Evolutionary conservation across 2,329 filamentous ascomycete genomes (phyloP).

Genomic region (Aspergillus fijiensis): DNA sequence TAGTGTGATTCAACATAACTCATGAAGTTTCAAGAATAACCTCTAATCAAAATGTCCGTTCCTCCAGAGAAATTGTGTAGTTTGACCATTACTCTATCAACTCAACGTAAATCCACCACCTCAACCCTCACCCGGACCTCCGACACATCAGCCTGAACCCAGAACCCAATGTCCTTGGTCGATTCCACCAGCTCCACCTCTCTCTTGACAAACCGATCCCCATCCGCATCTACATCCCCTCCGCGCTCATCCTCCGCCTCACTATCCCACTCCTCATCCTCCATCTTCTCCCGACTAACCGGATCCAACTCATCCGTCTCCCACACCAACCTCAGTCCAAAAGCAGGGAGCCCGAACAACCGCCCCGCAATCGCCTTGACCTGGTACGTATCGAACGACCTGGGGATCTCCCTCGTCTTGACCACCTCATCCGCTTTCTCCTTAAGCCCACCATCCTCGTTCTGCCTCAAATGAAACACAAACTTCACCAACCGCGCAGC

Average conservation of each 20-base stretch:
- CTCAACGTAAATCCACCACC: slow-evolving; percentile 8
- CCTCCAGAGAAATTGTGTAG: too few species aligned
- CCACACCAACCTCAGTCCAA: slow-evolving; percentile 70
- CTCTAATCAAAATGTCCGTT: too few species aligned
- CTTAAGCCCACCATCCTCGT: not conserved
- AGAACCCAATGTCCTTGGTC: slow-evolving; percentile 78
- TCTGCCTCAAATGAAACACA: slow-evolving; percentile 54
- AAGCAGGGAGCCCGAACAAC: slow-evolving; percentile 64
- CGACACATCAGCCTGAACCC: slow-evolving; percentile 64
- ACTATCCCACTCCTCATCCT: slow-evolving; percentile 52
- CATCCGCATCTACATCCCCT: slow-evolving; percentile 39
- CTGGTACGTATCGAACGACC: slow-evolving; percentile 74
- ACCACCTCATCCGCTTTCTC: slow-evolving; percentile 28
- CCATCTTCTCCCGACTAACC: slow-evolving; percentile 62
- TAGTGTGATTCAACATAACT: too few species aligned
- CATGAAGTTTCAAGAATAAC: too few species aligned
- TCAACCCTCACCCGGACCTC: slow-evolving; percentile 73
- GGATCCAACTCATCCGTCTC: slow-evolving; percentile 92
- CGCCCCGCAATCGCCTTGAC: slow-evolving; percentile 75
- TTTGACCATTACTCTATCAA: too few species aligned
- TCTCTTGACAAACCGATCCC: slow-evolving; percentile 65
- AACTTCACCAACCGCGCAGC: slow-evolving; percentile 71
- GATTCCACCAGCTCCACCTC: slow-evolving; percentile 79
- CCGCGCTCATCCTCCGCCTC: slow-evolving; percentile 37
- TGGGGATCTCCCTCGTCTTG: slow-evolving; percentile 62